Base-by-base conservation (phyloP, 2,329 filamentous ascomycete species). In the Nigrograna mackinnonii region DNA sequence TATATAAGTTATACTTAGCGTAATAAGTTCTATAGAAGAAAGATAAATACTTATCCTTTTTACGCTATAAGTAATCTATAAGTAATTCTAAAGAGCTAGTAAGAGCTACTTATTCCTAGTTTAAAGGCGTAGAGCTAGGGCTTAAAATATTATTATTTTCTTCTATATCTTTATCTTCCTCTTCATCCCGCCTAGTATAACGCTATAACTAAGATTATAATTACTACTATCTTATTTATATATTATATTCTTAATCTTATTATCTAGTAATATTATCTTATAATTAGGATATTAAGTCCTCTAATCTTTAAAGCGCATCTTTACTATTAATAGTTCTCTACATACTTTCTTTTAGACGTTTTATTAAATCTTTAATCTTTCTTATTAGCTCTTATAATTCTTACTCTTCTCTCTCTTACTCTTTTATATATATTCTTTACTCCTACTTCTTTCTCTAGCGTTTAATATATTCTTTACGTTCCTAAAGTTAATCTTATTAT, bases 1-100 rank as follows among this genome's bases (percentile, higher is more conserved):
- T 70, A 64, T 87, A 87, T 38, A 75, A 70, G 51, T 84, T 81
- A 55, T 86, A 74, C 6, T 72, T 68, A 4, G 79, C 73, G 58
- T 87, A 88, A 43, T 79, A 68, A 1, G 57, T 58, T 1, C 43
- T 49, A 19, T 70, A 52, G 5, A 62, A 67, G 6, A 60, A 55
- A 9, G 66, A 66, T 5, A 71, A 69, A 50, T 75, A 77, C 2
- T 67, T 61, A 34, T 74, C 69, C 41, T 72, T 73, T 16, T 72
- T 65, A 18, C 63, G 67, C 11, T 73, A 49, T 38, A 73, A 47
- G 11, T 62, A 60, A 20, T 62, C 55, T 12, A 44, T 49, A 57
- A 73, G 77, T 14, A 68, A 39, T 16, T 70, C 60, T 22, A 58
- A 58, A 1, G 66, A 56, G 12, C 68, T 62, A 3, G 60, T 62